A percentile compares a stretch with the other conserved stretches of the same genome.
Evolutionary conservation across 1,139 yeast genomes (phyloP).

Genomic region (Spencermartinsiella ligniputridi): DNA sequence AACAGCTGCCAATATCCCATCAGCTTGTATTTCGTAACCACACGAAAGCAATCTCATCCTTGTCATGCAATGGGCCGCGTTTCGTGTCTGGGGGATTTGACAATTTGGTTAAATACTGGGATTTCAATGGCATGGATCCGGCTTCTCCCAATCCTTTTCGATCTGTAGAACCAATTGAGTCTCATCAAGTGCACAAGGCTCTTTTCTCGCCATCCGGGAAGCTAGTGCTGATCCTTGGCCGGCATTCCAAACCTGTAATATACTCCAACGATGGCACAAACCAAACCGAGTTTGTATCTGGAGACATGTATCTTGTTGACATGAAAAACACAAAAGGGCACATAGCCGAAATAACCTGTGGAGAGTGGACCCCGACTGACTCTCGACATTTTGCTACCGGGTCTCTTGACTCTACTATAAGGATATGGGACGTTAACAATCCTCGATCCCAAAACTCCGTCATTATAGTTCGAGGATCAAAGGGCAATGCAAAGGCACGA

Average conservation of each 20-base stretch:
- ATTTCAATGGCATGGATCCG: constrained; percentile 35
- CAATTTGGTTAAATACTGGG: constrained; percentile 32
- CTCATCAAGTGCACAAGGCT: constrained; percentile 28
- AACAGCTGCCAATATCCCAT: constrained; percentile 32
- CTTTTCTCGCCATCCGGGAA: constrained; percentile 26
- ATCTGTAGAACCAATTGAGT: constrained; percentile 30
- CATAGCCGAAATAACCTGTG: constrained; percentile 32
- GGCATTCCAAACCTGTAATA: constrained; percentile 27
- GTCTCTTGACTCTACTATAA: constrained; percentile 33
- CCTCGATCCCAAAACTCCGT: constrained; percentile 28
- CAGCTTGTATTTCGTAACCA: constrained; percentile 30
- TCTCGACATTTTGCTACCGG: constrained; percentile 28
- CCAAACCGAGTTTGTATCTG: constrained; percentile 29
- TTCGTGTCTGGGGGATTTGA: constrained; percentile 32
- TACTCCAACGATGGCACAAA: constrained; percentile 28
- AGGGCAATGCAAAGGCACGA: constrained; percentile 23
- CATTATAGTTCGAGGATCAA: constrained; percentile 27
- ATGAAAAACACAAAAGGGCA: constrained; percentile 38
- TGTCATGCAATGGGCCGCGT: constrained; percentile 31
- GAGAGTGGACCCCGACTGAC: constrained; percentile 32
- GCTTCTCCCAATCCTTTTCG: constrained; percentile 26
- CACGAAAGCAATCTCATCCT: constrained; percentile 26
- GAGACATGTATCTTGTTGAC: constrained; percentile 38
- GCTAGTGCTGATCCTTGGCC: constrained; percentile 27
- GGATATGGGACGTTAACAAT: constrained; percentile 34